Base-by-base conservation (phyloP, 2,329 filamentous ascomycete genomes). In the Neonectria faginata region DNA sequence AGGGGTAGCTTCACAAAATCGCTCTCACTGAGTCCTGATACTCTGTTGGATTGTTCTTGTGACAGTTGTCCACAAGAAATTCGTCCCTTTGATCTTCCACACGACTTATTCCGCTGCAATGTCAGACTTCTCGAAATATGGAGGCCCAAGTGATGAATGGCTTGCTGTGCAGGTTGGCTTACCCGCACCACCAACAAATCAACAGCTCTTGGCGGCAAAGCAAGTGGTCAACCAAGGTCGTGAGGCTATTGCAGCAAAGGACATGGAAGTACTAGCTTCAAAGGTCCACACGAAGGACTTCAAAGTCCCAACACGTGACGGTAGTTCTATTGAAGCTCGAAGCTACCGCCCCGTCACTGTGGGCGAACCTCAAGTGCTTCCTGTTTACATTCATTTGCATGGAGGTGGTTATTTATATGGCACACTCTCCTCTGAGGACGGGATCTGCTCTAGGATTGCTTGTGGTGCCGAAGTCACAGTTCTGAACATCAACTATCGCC, bases 361-460 rank as follows among this genome's bases (percentile, higher is more conserved):
- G 0, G 44, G 62, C 53, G 42, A 33, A 0, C 2, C 80, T 85
- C 73, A 3, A 64, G 74, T 3, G 6, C 76, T 87, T 0, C 86
- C 86, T 0, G 75, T 87, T 1, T 85, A 83, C 55, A 71, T 85
- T 16, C 82, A 85, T 60, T 74, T 86, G 2, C 86, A 87, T 65
- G 86, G 86, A 2, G 86, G 86, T 5, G 86, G 85, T 1, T 89
- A 85, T 62, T 63, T 87, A 3, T 84, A 85, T 27, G 88, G 88
- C 1, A 84, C 82, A 0, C 69, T 88, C 3, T 70, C 72, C 3
- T 82, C 82, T 0, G 87, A 89, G 67, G 86, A 89, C 60, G 82
- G 82, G 0, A 78, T 76, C 9, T 88, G 85, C 65, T 73, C 83
- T 0, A 77, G 79, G 0, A 80, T 86, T n/a, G 83, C 85, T 1